Evolutionary conservation across 345 rosid species (phyloP).

Genomic region (Sisymbrium altissimum): DNA sequence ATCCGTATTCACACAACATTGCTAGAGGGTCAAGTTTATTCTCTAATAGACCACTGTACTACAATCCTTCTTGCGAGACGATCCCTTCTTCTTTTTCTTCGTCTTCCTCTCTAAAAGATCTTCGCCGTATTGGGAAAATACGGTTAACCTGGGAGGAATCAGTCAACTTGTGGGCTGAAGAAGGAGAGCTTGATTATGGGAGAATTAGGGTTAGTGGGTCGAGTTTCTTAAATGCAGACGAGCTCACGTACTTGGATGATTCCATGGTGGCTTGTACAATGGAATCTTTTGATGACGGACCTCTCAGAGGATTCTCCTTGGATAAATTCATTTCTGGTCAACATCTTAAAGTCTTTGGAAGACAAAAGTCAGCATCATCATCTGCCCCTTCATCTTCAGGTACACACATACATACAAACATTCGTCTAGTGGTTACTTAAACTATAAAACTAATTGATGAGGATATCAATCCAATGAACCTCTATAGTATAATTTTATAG

Average conservation of each 20-base stretch:
- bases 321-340: conserved; percentile 83
- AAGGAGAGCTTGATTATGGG: conserved; percentile 77
- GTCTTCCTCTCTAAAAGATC: conserved; percentile 49
- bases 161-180: conserved; percentile 93
- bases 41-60: conserved; percentile 15
- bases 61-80: conserved; percentile 33
- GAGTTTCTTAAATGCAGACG: conserved; percentile 85
- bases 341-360: conserved; percentile 87
- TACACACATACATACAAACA: conserved; percentile 32
- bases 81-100: conserved; percentile 34
- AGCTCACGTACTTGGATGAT: conserved; percentile 79
- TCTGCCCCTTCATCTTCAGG: conserved; percentile 48
- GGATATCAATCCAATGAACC: neutral
- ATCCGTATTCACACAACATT: conserved; percentile 22
- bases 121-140: conserved; percentile 85
- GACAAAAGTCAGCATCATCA: conserved; percentile 55
- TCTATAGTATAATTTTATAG: neutral
- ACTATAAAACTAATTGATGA: neutral
- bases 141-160: conserved; percentile 98
- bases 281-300: conserved; percentile 86
- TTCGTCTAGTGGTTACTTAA: neutral
- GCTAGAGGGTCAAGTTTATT: conserved; percentile 25
- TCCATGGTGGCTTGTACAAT: conserved; percentile 78
- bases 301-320: conserved; percentile 77
- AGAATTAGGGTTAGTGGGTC: conserved; percentile 73